These are phyloP conservation scores for Mycena venus DNA, from an alignment of 768 basidiomycete genomes.

Conservation along the genomic window DNA sequence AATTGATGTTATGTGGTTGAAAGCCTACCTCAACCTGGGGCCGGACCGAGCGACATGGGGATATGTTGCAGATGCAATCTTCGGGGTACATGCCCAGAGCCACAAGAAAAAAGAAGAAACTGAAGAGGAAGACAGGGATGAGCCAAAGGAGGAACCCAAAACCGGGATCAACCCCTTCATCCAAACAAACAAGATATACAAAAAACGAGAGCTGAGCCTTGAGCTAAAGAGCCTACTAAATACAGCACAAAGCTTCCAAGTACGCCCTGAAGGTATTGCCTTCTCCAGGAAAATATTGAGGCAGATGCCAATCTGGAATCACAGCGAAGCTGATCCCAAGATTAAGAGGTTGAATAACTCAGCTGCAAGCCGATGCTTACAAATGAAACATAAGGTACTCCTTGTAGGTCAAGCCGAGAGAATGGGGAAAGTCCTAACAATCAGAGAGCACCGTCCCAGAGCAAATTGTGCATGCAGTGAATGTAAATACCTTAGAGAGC, in stretches of 20 bases:
- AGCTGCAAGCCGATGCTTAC: constrained; percentile 13
- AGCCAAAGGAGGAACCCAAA: background rate
- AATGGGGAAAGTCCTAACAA: background rate
- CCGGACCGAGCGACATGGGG: constrained; percentile 31
- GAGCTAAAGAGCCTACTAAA: background rate
- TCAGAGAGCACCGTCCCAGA: background rate
- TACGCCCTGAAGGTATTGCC: background rate
- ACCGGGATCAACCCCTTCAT: background rate
- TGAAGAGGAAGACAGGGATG: constrained; percentile 14
- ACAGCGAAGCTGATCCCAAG: background rate
- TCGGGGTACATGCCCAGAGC: too few relatives aligned
- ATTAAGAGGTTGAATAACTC: background rate
- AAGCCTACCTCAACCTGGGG: background rate
- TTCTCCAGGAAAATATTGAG: background rate
- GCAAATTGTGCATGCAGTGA: background rate
- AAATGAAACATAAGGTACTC: background rate
- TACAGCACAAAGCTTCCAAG: background rate
- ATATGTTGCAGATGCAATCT: constrained; percentile 29
- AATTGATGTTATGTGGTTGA: background rate
- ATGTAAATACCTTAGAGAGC: background rate
- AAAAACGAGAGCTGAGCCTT: background rate
- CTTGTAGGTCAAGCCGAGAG: constrained; percentile 17
- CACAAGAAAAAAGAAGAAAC: too few relatives aligned
- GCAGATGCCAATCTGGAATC: background rate
- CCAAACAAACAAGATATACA: background rate